Percentiles rank a stretch among this genome's conserved stretches.
Conservation (phyloP, 371 early-diverging fungal genomes). For the Conidiobolus incongruus region DNA sequence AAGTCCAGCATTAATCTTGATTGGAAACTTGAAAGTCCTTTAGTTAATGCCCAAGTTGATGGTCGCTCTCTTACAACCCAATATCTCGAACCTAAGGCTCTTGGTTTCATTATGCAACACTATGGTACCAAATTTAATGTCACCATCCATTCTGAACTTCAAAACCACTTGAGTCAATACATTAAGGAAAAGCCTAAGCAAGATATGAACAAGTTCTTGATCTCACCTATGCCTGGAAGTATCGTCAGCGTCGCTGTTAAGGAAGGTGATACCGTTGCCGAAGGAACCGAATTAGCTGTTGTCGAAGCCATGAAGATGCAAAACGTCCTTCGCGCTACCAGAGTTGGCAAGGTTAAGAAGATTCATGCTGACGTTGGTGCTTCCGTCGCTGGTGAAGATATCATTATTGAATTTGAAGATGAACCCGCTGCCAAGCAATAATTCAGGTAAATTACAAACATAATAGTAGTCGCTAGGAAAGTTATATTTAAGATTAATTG, state of each 20-base stretch:
- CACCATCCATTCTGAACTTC: constrained; percentile 26
- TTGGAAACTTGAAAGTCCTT: constrained; percentile 53
- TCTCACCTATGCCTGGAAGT: constrained; percentile 86
- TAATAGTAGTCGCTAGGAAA: too few relatives aligned
- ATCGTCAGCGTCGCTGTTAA: constrained; percentile 67
- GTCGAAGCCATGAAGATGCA: constrained; percentile 99
- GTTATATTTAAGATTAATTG: too few relatives aligned
- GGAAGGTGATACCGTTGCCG: constrained; percentile 56
- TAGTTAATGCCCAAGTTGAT: constrained; percentile 28
- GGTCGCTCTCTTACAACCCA: constrained; percentile 29
- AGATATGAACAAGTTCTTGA: constrained; percentile 42
- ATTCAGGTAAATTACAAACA: constrained; percentile 3
- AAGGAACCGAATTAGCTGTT: constrained; percentile 68
- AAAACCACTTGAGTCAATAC: constrained; percentile 33
- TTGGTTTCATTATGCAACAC: constrained; percentile 62
- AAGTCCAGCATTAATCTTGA: constrained; percentile 18
- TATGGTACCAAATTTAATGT: constrained; percentile 69
- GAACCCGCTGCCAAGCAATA: constrained; percentile 7
- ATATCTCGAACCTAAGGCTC: constrained; percentile 42
- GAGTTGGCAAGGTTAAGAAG: constrained; percentile 55
- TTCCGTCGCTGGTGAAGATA: constrained; percentile 66
- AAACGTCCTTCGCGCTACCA: constrained; percentile 65
- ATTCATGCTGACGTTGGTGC: constrained; percentile 47
- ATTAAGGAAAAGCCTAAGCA: constrained; percentile 55
- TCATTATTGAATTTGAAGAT: constrained; percentile 58